Base-by-base conservation (phyloP, 352 stramenopile species). In the Aphanomyces euteiches region DNA sequence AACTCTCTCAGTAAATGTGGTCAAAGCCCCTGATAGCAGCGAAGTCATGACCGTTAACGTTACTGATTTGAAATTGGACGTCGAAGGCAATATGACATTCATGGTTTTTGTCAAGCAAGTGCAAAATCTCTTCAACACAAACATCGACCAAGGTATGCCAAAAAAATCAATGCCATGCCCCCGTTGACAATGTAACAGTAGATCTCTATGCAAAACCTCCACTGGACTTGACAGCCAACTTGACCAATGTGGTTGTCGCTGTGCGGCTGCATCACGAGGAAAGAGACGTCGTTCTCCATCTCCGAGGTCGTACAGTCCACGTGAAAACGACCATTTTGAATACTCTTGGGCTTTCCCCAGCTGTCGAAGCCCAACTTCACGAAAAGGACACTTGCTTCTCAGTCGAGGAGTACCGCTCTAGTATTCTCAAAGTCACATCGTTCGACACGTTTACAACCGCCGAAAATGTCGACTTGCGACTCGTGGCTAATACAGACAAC, bases 61-160 rank as follows among this genome's bases (percentile, higher is more conserved):
- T 6, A 19, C 19, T 37, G 54, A 61, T 37, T 37, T 61, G 19
- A 40, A 7, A 10, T 37, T 61, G 6, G n/a, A 7, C 5, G 5
- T 61, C 19, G 17, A 19, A 3, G 6, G 17, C 54, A 7, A 61
- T 10, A 40, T 19, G 54, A 61, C 4, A 61, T 37, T 61, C 21
- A 37, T 61, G 15, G 54, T 61, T 7, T 61, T 61, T 61, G 28
- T 61, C 54, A 61, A 61, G 54, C 54, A 61, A 37, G 54, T 61
- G 10, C 54, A 61, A 37, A 19, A 61, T 12, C n/a, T 61, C 54
- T 61, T 61, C 54, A 41, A n/a, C 28, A 40, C 54, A n/a, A 45
- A 28, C 54, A 37, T 61, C n/a, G 54, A 39, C 54, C 21, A 37
- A 10, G 28, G 54, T 61, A 41, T 2, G 28, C 28, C 36, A n/a